Conservation (phyloP, 331 rosid genomes). For the Ulmus americana region DNA sequence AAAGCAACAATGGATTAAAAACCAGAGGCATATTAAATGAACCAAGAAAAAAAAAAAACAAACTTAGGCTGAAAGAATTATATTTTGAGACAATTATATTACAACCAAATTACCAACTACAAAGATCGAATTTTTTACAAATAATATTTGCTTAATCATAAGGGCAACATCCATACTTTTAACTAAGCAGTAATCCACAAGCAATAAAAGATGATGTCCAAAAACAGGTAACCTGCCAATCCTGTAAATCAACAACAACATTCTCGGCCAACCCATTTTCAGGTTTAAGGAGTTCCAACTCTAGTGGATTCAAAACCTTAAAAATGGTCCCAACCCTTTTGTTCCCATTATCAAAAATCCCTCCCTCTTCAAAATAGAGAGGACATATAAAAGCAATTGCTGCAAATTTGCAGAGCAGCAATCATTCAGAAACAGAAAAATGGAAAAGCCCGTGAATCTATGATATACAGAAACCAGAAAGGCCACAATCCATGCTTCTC, state of each 20-base stretch:
- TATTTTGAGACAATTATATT: not conserved
- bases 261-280: conserved; percentile 44
- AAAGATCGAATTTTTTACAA: not conserved
- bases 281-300: conserved; percentile 53
- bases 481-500: conserved; percentile 8
- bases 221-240: conserved; percentile 71
- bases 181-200: not conserved
- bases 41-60: not conserved
- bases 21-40: too few relatives aligned
- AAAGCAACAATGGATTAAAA: too few relatives aligned
- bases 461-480: not conserved
- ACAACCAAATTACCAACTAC: not conserved
- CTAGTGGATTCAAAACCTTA: conserved; percentile 54
- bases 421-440: conserved; percentile 11
- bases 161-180: not conserved
- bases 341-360: conserved; percentile 47
- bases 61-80: not conserved
- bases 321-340: conserved; percentile 54
- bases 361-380: conserved; percentile 55
- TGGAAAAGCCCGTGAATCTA: conserved; percentile 3
- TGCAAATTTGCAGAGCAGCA: conserved; percentile 29
- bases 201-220: conserved; percentile 6
- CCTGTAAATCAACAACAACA: conserved; percentile 63
- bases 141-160: not conserved
- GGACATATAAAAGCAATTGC: conserved; percentile 63